phyloP scores from a whole-genome alignment of 495 filamentous ascomycete species.

The Annulohypoxylon maeteangense region DNA sequence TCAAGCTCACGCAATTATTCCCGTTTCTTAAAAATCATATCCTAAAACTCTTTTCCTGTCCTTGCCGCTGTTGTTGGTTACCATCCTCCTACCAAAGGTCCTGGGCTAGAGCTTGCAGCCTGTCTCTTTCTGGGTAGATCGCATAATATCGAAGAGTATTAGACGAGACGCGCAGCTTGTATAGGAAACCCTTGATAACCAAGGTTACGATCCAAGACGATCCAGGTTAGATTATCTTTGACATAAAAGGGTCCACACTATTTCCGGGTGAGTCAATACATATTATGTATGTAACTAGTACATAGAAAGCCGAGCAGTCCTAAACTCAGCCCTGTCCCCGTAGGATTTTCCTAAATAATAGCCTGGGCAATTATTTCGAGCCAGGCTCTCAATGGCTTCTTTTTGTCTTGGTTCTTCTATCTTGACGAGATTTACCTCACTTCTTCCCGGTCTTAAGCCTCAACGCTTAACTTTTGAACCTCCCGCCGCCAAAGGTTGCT shows the following conservation, averaged over 20 bases:
- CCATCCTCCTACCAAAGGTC: neutral
- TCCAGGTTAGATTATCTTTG: neutral
- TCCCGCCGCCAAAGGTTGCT: neutral
- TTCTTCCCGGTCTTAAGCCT: neutral
- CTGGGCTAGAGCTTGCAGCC: neutral
- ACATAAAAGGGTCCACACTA: neutral
- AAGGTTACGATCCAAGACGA: slow-evolving; percentile 1
- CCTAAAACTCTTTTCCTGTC: neutral
- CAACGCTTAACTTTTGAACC: neutral
- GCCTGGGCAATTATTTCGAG: slow-evolving; percentile 25
- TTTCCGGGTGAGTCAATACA: slow-evolving; percentile 11
- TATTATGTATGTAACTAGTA: neutral
- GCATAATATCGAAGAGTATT: neutral
- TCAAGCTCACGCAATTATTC: neutral
- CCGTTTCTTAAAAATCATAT: neutral
- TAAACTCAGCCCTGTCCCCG: slow-evolving; percentile 24
- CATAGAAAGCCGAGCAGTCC: slow-evolving; percentile 14
- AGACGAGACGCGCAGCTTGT: neutral
- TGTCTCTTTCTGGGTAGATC: neutral
- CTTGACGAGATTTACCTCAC: neutral
- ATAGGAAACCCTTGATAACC: neutral
- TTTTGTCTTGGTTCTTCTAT: neutral
- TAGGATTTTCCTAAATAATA: slow-evolving; percentile 27
- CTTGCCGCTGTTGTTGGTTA: neutral
- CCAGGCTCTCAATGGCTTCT: neutral